Percentiles rank a stretch among this genome's conserved stretches.
These are phyloP conservation scores for Teunomyces barrocoloradensis DNA, from an alignment of 805 yeast species.

Conservation along the genomic window DNA sequence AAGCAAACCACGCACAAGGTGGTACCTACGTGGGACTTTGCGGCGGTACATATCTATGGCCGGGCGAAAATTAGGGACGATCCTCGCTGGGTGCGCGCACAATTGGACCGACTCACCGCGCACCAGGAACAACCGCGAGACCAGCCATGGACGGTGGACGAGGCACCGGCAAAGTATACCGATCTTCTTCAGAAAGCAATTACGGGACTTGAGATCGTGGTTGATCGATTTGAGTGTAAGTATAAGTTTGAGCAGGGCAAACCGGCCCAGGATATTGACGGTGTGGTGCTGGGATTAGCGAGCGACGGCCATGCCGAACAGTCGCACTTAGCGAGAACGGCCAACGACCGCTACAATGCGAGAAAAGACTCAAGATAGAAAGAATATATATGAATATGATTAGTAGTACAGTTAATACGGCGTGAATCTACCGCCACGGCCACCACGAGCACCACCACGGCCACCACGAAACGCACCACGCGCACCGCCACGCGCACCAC, in stretches of 20 bases:
- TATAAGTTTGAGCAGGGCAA: slow-evolving; percentile 58
- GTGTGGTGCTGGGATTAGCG: slow-evolving; percentile 48
- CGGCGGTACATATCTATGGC: slow-evolving; percentile 56
- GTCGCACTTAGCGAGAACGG: slow-evolving; percentile 19
- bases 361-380: not conserved
- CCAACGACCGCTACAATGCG: slow-evolving; percentile 10
- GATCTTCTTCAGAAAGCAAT: slow-evolving; percentile 47
- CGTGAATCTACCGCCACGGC: slow-evolving; percentile 12
- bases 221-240: slow-evolving; percentile 47
- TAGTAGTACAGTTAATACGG: slow-evolving; percentile 9
- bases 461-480: slow-evolving; percentile 9
- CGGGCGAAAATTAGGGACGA: slow-evolving; percentile 45
- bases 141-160: slow-evolving; percentile 52
- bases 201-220: slow-evolving; percentile 54
- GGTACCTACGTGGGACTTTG: slow-evolving; percentile 73
- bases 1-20: slow-evolving; percentile 56
- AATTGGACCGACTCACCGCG: slow-evolving; percentile 40
- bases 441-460: not conserved
- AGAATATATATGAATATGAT: not conserved
- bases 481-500: slow-evolving; percentile 24
- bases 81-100: slow-evolving; percentile 43
- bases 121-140: slow-evolving; percentile 47
- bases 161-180: slow-evolving; percentile 53
- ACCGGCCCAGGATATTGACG: slow-evolving; percentile 44
- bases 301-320: slow-evolving; percentile 31